phyloP scores from a whole-genome alignment of 2,329 filamentous ascomycete species.

The Fusarium sp. region DNA sequence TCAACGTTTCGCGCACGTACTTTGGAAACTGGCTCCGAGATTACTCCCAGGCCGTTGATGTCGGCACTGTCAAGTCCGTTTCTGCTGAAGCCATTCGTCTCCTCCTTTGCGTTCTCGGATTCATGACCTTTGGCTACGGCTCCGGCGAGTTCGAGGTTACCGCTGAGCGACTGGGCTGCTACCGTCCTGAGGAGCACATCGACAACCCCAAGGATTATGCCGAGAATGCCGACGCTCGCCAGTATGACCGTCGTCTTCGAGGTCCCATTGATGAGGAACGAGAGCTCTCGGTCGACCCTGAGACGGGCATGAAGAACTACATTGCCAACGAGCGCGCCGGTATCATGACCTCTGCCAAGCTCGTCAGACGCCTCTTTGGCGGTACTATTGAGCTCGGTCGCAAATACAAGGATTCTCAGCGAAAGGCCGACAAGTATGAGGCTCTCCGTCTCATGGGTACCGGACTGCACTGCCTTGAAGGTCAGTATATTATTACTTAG shows the following conservation, averaged over 20 bases:
- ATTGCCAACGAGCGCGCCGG: constrained; percentile 85
- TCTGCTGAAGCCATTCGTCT: constrained; percentile 92
- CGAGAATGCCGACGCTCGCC: constrained; percentile 85
- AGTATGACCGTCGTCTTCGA: constrained; percentile 84
- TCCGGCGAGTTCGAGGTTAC: constrained; percentile 89
- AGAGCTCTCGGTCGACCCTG: constrained; percentile 82
- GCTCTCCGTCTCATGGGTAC: constrained; percentile 88
- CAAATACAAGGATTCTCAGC: constrained; percentile 69
- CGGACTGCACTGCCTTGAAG: constrained; percentile 88
- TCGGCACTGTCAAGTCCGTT: constrained; percentile 91
- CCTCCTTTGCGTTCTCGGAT: constrained; percentile 87
- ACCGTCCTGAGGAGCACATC: constrained; percentile 80
- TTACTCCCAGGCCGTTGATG: constrained; percentile 94
- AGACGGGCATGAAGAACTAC: constrained; percentile 89
- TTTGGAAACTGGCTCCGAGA: constrained; percentile 97
- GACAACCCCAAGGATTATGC: constrained; percentile 90
- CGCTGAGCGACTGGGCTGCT: constrained; percentile 83
- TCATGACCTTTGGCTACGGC: constrained; percentile 88
- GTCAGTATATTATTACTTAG: constrained; percentile 49
- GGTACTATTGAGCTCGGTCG: constrained; percentile 84
- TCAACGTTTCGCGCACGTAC: constrained; percentile 89
- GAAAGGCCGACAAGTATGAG: constrained; percentile 83
- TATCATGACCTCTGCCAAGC: constrained; percentile 84
- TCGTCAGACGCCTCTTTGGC: constrained; percentile 79
- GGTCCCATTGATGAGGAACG: constrained; percentile 82